These are phyloP conservation scores for Iris pallida DNA, from an alignment of 116 monocot genomes.

Conservation along the genomic window DNA sequence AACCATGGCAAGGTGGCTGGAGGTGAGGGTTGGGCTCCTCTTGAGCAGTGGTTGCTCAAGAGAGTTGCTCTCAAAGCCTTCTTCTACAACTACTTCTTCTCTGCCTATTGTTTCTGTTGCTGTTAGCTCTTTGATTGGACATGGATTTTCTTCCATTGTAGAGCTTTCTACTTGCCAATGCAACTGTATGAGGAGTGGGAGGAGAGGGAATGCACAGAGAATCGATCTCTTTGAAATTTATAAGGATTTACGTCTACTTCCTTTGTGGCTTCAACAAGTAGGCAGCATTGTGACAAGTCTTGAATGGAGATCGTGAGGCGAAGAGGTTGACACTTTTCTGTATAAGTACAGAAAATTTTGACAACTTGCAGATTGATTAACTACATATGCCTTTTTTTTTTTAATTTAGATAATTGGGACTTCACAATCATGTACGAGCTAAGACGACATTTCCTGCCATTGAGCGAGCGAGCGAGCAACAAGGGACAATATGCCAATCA, in stretches of 20 bases:
- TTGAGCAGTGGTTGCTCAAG: slow-evolving; percentile 48
- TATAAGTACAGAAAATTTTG: background rate
- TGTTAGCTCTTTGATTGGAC: background rate
- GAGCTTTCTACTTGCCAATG: background rate
- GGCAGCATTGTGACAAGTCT: background rate
- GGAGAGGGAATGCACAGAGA: background rate
- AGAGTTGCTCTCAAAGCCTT: slow-evolving; percentile 36
- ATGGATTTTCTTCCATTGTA: background rate
- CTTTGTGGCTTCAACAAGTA: background rate
- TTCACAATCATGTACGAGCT: background rate
- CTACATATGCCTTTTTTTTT: background rate
- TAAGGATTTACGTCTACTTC: background rate
- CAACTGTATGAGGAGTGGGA: background rate
- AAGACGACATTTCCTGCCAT: background rate
- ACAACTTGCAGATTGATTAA: background rate
- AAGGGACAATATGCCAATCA: background rate
- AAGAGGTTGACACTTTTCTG: background rate
- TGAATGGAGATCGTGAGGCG: background rate
- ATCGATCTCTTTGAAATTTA: background rate
- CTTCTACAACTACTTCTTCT: slow-evolving; percentile 14
- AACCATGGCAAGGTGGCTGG: slow-evolving; percentile 60
- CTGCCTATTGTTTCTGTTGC: slow-evolving; percentile 1
- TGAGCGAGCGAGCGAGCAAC: background rate
- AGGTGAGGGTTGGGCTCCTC: slow-evolving; percentile 47
- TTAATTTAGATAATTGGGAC: background rate